These are phyloP conservation scores for Dalechampia spathulata DNA, from an alignment of 441 rosid species.

Conservation along the genomic window DNA sequence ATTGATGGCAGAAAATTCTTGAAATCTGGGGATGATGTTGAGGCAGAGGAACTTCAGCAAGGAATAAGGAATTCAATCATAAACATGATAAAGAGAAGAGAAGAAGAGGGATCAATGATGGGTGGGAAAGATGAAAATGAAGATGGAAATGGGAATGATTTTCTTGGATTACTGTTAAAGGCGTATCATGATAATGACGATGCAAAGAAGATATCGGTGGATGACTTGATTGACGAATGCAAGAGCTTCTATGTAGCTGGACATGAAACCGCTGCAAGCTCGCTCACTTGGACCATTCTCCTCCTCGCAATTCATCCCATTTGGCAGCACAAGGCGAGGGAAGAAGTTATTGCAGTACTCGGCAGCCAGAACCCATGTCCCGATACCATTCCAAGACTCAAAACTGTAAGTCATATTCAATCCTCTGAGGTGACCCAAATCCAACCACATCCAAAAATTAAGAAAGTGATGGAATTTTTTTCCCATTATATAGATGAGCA, in stretches of 20 bases:
- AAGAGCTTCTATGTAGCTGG: slow-evolving; percentile 37
- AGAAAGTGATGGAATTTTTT: not conserved
- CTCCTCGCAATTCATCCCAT: slow-evolving; percentile 33
- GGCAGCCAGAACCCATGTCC: slow-evolving; percentile 24
- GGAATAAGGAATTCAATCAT: slow-evolving; percentile 18
- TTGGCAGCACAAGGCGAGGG: slow-evolving; percentile 44
- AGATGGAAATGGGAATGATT: slow-evolving; percentile 14
- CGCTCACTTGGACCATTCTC: slow-evolving; percentile 36
- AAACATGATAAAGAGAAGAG: slow-evolving; percentile 22
- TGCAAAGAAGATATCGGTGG: slow-evolving; percentile 22
- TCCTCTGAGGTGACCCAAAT: too few relatives aligned
- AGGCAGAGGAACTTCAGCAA: slow-evolving; percentile 24
- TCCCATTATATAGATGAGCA: slow-evolving; percentile 26
- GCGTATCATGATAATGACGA: slow-evolving; percentile 19
- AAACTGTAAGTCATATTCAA: slow-evolving; percentile 31
- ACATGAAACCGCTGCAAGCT: slow-evolving; percentile 30
- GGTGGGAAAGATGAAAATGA: too few relatives aligned
- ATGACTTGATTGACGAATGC: slow-evolving; percentile 40
- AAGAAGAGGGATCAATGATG: slow-evolving; percentile 8
- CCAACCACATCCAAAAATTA: too few relatives aligned
- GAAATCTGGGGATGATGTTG: slow-evolving; percentile 20
- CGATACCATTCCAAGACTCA: slow-evolving; percentile 29
- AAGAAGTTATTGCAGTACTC: slow-evolving; percentile 26
- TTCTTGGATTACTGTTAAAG: slow-evolving; percentile 20
- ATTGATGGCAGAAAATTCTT: slow-evolving; percentile 13